phyloP scores from a whole-genome alignment of 306 rosid species.

The Pachyrhizus erosus region DNA sequence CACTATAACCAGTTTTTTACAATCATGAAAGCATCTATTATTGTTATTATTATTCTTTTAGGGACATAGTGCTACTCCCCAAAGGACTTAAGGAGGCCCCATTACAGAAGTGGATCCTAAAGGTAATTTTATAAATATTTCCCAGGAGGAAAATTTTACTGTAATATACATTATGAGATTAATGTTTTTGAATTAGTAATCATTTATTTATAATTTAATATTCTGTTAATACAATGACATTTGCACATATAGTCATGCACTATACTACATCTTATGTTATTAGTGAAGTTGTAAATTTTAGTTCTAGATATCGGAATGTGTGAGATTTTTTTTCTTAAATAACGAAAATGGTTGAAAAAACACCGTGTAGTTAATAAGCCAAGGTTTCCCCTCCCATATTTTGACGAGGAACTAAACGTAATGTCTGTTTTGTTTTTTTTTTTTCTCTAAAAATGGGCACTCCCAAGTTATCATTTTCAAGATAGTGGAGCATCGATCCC shows the following conservation, averaged over 20 bases:
- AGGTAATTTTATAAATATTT: background rate
- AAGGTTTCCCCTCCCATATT: too few species aligned
- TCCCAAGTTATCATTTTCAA: background rate
- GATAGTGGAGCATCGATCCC: background rate
- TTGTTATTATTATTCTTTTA: background rate
- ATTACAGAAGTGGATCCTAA: background rate
- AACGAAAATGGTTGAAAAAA: too few species aligned
- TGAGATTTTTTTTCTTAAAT: too few species aligned
- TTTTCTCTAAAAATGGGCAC: background rate
- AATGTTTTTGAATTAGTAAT: background rate
- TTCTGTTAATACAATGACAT: background rate
- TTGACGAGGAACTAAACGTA: too few species aligned
- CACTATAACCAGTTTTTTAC: conserved; percentile 36
- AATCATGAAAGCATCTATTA: conserved; percentile 11
- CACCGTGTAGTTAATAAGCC: too few species aligned
- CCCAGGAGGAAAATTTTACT: background rate
- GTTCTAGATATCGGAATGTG: too few species aligned
- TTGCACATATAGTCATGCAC: background rate
- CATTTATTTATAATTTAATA: background rate
- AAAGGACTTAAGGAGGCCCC: background rate
- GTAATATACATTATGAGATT: background rate
- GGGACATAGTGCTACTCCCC: background rate
- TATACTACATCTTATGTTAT: background rate
- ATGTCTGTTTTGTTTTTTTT: too few species aligned
- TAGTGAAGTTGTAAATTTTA: background rate